Evolutionary conservation across 352 stramenopile genomes (phyloP).

Genomic region (Pythium scleroteichum): DNA sequence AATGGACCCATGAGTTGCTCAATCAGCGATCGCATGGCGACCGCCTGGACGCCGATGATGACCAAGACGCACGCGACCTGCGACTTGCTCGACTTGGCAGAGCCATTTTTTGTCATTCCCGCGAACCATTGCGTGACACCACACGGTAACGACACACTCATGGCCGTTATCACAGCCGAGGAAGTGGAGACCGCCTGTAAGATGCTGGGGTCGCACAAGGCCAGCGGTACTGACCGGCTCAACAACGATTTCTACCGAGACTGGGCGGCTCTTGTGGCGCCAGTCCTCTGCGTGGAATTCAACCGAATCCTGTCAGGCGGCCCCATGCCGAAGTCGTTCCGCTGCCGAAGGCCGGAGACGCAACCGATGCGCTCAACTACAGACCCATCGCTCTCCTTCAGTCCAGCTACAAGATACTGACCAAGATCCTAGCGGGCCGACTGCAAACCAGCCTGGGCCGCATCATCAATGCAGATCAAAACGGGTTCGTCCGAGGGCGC

Average conservation of each 20-base stretch:
- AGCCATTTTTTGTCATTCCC: too few species aligned
- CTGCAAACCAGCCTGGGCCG: conserved; percentile 2
- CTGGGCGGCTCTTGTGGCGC: background rate
- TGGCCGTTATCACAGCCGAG: background rate
- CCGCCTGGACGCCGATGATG: too few species aligned
- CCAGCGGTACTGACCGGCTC: background rate
- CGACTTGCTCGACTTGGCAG: too few species aligned
- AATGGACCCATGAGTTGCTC: too few species aligned
- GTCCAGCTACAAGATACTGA: conserved; percentile 34
- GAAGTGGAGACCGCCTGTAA: background rate
- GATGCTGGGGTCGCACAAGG: background rate
- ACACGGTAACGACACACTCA: conserved; percentile 1
- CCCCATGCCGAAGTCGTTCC: conserved; percentile 19
- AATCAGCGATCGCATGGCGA: too few species aligned
- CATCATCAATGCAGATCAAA: conserved; percentile 22
- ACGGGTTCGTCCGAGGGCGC: conserved; percentile 28
- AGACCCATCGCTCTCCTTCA: conserved; percentile 27
- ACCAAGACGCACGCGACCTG: too few species aligned
- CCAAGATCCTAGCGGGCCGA: conserved; percentile 7
- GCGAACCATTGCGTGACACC: background rate
- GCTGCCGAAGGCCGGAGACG: conserved; percentile 28
- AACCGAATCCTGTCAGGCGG: background rate
- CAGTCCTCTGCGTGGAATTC: background rate
- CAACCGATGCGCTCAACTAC: conserved; percentile 21
- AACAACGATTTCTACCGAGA: background rate